Evolutionary conservation across 352 stramenopile genomes (phyloP), one percentile per base, ranked within the genome.

Genomic region (Globisporangium recalcitrans): DNA sequence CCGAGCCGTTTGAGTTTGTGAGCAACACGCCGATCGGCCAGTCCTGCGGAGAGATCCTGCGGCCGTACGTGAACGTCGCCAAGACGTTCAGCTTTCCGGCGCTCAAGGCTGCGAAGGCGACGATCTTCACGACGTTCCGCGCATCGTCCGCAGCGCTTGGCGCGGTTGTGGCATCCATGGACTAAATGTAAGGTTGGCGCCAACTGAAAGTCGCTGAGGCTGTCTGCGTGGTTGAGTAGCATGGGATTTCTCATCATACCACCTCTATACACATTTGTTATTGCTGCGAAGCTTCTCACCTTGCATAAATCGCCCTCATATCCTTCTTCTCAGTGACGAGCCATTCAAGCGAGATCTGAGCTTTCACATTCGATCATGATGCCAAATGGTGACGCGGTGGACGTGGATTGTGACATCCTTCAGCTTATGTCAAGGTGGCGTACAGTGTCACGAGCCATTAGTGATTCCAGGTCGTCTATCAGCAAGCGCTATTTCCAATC

Each of bases 1-100:
- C 81, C 24, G 74, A 87, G 69, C 84, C 82, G 55, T 74, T 91
- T 52, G 80, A 90, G 68, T 93, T 91, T 58, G 64, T 90, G 24
- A 65, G 62, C 31, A 78, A 58, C 64, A 93, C 84, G 34, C 84
- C 83, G 3, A 74, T 93, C 14, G 84, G 84, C 7, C 68, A 84
- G 62, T 77, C 72, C 2, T 73, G 69, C 38, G 73, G 74, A 32
- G 80, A 91, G 58, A 14, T 85, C 10, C 46, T 85, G 56, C 68
- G 69, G 27, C 84, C 84, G 31, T 93, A 91, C 52, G 66, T 90
- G 60, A 88, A 77, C 27, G 76, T 93, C 22, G 81, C 82, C 54
- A 70, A 70, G 29, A 75, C 84, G 11, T 90, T 93, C 52, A 93
- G 81, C 54, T 65, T 82, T 19, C 84, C 84, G 4, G 84, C 84